Evolutionary conservation across 352 stramenopile species (phyloP).

Genomic region (Pythium phragmitis): DNA sequence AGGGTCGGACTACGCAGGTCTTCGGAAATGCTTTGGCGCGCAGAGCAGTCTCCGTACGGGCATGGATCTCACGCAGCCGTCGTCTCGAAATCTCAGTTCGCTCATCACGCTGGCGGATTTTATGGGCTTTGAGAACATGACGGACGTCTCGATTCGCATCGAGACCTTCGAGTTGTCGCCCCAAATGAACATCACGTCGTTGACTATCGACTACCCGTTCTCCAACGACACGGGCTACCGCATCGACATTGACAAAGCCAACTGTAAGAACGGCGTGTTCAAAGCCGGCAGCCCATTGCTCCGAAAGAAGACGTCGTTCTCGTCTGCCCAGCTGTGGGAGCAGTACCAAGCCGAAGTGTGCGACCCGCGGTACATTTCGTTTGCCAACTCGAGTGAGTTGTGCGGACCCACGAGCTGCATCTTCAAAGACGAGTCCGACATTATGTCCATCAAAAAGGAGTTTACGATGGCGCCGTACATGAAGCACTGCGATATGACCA

Average conservation of each 20-base stretch:
- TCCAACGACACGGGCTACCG: slow-evolving; percentile 28
- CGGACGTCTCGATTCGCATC: slow-evolving; percentile 27
- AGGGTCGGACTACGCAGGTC: slow-evolving; percentile 16
- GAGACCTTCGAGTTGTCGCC: slow-evolving; percentile 33
- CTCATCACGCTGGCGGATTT: background rate
- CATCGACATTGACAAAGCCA: background rate
- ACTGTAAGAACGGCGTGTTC: slow-evolving; percentile 10
- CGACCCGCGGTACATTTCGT: slow-evolving; percentile 14
- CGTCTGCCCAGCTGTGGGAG: background rate
- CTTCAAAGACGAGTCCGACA: slow-evolving; percentile 16
- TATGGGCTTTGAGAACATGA: background rate
- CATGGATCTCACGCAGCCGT: background rate
- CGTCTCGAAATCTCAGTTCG: background rate
- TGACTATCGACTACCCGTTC: slow-evolving; percentile 38
- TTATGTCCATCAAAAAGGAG: slow-evolving; percentile 12
- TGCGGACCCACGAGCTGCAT: slow-evolving; percentile 16
- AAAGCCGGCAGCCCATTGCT: slow-evolving; percentile 3
- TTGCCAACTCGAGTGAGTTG: background rate
- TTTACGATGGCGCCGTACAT: slow-evolving; percentile 19
- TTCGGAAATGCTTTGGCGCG: slow-evolving; percentile 33
- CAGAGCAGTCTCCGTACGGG: background rate
- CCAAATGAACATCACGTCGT: slow-evolving; percentile 33
- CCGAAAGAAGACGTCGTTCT: slow-evolving; percentile 22
- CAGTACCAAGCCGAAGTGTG: slow-evolving; percentile 7
- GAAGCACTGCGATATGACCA: slow-evolving; percentile 7